Conservation (phyloP, 305 asterid genomes). For the Caryopteris hybrid region DNA sequence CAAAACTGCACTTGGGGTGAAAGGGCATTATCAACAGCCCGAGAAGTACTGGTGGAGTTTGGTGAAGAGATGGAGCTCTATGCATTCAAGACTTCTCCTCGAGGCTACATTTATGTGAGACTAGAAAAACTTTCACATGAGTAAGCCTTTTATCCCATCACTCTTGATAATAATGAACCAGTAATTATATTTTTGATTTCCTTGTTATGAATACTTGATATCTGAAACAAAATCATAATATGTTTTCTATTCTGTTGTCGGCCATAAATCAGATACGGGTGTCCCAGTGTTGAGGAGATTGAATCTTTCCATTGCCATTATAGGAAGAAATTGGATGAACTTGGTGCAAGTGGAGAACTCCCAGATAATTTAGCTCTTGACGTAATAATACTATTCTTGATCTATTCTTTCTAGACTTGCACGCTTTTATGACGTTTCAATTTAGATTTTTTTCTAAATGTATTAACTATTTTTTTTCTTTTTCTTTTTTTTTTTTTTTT, state of each 20-base stretch:
- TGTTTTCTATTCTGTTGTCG: not conserved
- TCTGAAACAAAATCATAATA: not conserved
- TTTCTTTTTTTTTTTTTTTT: not conserved
- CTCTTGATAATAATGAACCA: not conserved
- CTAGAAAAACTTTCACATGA: constrained; percentile 70
- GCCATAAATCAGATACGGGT: constrained; percentile 57
- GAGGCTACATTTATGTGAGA: constrained; percentile 82
- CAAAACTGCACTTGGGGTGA: constrained; percentile 78
- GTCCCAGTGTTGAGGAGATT: constrained; percentile 74
- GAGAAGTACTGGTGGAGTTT: constrained; percentile 44
- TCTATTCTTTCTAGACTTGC: not conserved
- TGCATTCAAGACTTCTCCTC: constrained; percentile 78
- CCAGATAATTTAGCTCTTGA: constrained; percentile 85
- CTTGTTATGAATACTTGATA: not conserved
- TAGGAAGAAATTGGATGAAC: constrained; percentile 65
- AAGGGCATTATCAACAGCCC: constrained; percentile 56
- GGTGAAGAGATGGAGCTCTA: constrained; percentile 65
- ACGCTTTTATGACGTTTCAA: not conserved
- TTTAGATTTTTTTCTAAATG: not conserved
- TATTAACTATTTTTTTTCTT: not conserved
- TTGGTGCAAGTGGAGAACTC: constrained; percentile 69
- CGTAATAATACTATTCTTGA: constrained; percentile 33
- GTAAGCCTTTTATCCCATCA: constrained; percentile 39
- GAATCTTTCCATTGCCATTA: constrained; percentile 65
- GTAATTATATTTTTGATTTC: constrained; percentile 1